phyloP scores from a whole-genome alignment of 345 rosid genomes.

The Euphorbia lathyris region DNA sequence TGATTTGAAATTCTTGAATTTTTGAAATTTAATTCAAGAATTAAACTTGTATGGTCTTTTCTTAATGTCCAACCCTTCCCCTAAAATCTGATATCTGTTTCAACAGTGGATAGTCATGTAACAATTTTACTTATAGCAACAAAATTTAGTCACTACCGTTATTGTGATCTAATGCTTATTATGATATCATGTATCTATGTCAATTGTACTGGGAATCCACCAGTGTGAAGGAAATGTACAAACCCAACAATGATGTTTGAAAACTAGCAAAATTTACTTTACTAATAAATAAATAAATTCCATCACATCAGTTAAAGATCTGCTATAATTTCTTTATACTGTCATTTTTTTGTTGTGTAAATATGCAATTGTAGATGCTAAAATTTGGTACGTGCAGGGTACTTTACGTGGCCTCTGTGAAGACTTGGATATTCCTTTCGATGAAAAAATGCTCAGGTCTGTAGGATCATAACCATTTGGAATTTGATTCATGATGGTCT shows the following conservation, averaged over 20 bases:
- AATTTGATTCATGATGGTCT: neutral
- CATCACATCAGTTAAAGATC: neutral
- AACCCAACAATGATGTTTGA: neutral
- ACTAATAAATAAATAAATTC: no score
- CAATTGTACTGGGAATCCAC: neutral
- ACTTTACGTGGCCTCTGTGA: constrained; percentile 69
- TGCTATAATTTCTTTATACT: neutral
- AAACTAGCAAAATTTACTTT: neutral
- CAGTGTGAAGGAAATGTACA: neutral
- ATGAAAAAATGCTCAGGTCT: constrained; percentile 70
- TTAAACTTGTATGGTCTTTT: neutral
- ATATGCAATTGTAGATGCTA: constrained; percentile 3
- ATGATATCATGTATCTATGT: neutral
- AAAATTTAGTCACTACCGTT: neutral
- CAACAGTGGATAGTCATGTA: neutral
- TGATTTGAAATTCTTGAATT: neutral
- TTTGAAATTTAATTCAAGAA: neutral
- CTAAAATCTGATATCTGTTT: neutral
- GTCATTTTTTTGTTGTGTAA: neutral
- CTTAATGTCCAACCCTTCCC: neutral
- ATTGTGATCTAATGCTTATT: neutral
- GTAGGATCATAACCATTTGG: constrained; percentile 10
- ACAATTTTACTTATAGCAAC: neutral
- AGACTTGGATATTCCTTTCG: constrained; percentile 74
- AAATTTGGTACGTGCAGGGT: constrained; percentile 41